Base-by-base conservation (phyloP, 169 alveolate genomes). In the Sarcocystis neurona region DNA sequence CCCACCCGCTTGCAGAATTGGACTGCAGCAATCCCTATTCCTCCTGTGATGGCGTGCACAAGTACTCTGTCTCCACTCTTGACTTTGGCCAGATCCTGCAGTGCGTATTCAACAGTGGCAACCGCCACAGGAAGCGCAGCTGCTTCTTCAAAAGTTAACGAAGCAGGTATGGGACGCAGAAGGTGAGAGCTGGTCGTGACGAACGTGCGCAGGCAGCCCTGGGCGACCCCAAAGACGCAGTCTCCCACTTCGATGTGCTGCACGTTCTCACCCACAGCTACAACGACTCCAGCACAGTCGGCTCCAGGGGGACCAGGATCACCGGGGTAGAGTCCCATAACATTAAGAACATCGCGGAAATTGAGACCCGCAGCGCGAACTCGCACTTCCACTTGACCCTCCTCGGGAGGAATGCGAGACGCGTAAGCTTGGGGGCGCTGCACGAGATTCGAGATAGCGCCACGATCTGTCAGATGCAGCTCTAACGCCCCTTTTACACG, bases 301-400 rank as follows among this genome's bases (percentile, higher is more conserved):
- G 93, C 93, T n/a, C 96, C 96, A 0, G 96, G 96, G 4, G 95
- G 95, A 1, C 97, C 96, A 4, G 97, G 96, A 86, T 95, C 97
- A 0, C 97, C 97, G 2, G 97, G 97, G 56, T 92, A 94, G 32
- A 93, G 93, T 44, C 94, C 94, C 95, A 92, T 93, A 39, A 93
- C 95, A 70, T 93, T 93, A 23, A 93, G 88, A 34, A 93, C 95
- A 63, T 93, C 94, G 66, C 95, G 92, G 84, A 93, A 93, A 80
- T 93, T 93, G n/a, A 93, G 85, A 18, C 94, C 94, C 34, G 89
- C 90, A 0, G 95, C 92, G 8, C 94, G 80, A 12, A 87, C 79
- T 37, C 93, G 88, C 53, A 90, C 32, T 30, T 78, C 93, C 27
- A 88, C 88, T 74, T 89, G 92, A 41, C 91, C 84, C 39, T 91